Evolutionary conservation across 768 basidiomycete species (phyloP).

Genomic region (Amanita fuliginea): DNA sequence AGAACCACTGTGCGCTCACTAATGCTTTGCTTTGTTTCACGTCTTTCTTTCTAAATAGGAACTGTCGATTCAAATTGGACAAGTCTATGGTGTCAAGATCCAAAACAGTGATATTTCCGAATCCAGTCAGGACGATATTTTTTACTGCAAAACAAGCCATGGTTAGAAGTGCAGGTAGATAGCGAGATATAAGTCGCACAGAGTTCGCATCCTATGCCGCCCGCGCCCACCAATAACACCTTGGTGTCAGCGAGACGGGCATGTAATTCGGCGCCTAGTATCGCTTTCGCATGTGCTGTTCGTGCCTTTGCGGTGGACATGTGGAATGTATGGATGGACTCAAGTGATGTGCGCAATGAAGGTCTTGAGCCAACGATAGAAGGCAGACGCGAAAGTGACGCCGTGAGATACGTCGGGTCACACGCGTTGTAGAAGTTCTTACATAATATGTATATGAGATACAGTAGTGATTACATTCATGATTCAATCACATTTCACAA

Average conservation of each 20-base stretch:
- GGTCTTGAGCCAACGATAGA: neutral
- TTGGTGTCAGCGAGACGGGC: slow-evolving; percentile 47
- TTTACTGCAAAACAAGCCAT: slow-evolving; percentile 50
- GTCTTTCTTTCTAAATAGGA: slow-evolving; percentile 93
- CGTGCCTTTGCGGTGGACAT: slow-evolving; percentile 43
- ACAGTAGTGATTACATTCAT: neutral
- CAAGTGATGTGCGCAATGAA: neutral
- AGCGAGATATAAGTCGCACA: slow-evolving; percentile 28
- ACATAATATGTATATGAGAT: too few species aligned
- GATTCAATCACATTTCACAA: slow-evolving; percentile 5
- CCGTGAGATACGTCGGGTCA: slow-evolving; percentile 5
- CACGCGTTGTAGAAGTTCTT: neutral
- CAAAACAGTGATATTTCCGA: slow-evolving; percentile 84
- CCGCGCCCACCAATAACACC: slow-evolving; percentile 88
- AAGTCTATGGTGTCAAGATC: slow-evolving; percentile 98
- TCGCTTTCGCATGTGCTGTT: slow-evolving; percentile 56
- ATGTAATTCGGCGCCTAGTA: slow-evolving; percentile 69
- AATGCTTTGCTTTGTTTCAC: slow-evolving; percentile 94
- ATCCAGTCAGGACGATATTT: slow-evolving; percentile 88
- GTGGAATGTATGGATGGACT: too few species aligned
- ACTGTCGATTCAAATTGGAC: slow-evolving; percentile 94
- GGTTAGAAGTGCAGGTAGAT: neutral
- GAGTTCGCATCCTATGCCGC: slow-evolving; percentile 96
- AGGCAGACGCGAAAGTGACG: slow-evolving; percentile 2
- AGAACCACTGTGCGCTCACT: slow-evolving; percentile 28